Evolutionary conservation across 2,329 filamentous ascomycete species (phyloP).

Genomic region (Nothopassalora personata): DNA sequence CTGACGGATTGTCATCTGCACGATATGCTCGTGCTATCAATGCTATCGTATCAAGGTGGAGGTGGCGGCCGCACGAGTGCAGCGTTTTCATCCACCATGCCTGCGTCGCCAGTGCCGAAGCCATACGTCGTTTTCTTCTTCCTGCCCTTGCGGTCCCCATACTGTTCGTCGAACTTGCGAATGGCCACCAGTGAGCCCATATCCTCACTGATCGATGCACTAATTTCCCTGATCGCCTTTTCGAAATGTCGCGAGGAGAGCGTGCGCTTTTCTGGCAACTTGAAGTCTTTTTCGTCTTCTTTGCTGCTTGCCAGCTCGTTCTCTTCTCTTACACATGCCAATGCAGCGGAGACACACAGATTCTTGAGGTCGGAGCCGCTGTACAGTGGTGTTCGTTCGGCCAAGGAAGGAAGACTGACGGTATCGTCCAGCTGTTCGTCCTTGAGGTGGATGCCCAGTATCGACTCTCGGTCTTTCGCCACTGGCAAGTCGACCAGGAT

Average conservation of each 20-base stretch:
- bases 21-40: neutral
- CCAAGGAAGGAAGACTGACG: conserved; percentile 59
- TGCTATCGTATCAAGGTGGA: conserved; percentile 5
- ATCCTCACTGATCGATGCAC: conserved; percentile 86
- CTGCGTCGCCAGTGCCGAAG: conserved; percentile 23
- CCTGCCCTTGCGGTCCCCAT: conserved; percentile 70
- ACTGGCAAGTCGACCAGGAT: conserved; percentile 69
- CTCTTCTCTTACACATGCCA: conserved; percentile 74
- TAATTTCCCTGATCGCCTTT: conserved; percentile 79
- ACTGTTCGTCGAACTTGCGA: conserved; percentile 92
- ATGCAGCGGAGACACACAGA: conserved; percentile 70
- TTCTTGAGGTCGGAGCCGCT: conserved; percentile 83
- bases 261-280: conserved; percentile 63
- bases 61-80: conserved; percentile 27
- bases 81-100: conserved; percentile 27
- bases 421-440: conserved; percentile 58
- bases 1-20: neutral
- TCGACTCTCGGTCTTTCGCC: conserved; percentile 59
- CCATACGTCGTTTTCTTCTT: conserved; percentile 36
- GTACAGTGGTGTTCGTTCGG: conserved; percentile 67
- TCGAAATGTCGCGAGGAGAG: conserved; percentile 72
- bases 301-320: conserved; percentile 39
- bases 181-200: conserved; percentile 84
- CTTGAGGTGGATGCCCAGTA: conserved; percentile 65
- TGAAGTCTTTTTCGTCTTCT: conserved; percentile 37